Percentiles rank a stretch among this genome's conserved stretches.
Conservation (phyloP, 2,329 filamentous ascomycete species). For the Verticillium klebahnii region DNA sequence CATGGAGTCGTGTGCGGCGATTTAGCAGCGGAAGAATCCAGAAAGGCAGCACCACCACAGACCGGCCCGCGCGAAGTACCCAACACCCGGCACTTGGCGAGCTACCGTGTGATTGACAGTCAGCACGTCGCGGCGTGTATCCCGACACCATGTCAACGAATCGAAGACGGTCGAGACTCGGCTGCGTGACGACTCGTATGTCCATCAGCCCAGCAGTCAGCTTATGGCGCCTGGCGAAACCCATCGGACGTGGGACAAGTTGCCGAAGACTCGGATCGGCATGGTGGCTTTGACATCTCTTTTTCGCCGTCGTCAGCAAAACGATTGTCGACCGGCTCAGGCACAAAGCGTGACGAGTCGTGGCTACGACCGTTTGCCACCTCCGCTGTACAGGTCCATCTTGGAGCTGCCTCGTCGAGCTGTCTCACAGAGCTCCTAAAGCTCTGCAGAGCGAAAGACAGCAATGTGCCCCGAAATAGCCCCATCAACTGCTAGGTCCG, state of each 20-base stretch:
- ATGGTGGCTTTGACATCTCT: not conserved
- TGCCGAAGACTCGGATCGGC: not conserved
- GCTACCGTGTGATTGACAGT: not conserved
- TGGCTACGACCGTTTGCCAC: not conserved
- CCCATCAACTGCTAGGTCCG: not conserved
- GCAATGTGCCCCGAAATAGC: not conserved
- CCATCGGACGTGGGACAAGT: not conserved
- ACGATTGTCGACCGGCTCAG: not conserved
- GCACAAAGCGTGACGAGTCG: not conserved
- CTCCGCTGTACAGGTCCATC: not conserved
- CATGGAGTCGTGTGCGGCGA: not conserved
- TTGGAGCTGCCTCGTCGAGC: not conserved
- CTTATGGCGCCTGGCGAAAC: constrained; percentile 2
- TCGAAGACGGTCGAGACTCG: not conserved
- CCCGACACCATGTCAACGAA: not conserved
- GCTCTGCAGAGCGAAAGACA: not conserved
- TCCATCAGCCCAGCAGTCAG: constrained; percentile 1
- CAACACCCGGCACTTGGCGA: not conserved
- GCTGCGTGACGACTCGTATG: not conserved
- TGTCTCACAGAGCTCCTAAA: not conserved
- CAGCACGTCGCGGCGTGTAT: not conserved
- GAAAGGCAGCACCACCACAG: not conserved
- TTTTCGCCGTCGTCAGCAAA: not conserved
- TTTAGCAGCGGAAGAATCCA: not conserved
- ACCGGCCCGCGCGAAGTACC: not conserved